Conservation (phyloP, 768 basidiomycete species). For the Pleurotus citrinopileatus region DNA sequence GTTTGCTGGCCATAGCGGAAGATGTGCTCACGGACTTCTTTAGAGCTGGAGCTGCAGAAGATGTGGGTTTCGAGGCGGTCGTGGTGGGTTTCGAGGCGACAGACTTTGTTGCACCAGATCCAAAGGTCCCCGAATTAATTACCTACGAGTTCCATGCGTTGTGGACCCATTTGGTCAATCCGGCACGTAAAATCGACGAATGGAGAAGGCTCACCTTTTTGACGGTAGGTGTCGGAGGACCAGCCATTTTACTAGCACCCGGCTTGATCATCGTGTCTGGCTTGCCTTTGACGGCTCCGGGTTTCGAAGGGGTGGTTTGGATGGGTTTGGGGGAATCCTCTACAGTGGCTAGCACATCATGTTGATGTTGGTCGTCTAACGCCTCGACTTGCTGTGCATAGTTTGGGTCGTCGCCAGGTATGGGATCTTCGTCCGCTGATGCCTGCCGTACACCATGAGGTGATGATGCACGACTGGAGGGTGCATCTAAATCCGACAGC, state of each 20-base stretch:
- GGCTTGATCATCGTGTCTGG: constrained; percentile 31
- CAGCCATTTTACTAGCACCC: constrained; percentile 40
- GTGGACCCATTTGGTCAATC: constrained; percentile 11
- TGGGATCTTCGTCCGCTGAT: constrained; percentile 17
- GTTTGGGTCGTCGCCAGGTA: constrained; percentile 16
- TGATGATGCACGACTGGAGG: constrained; percentile 12
- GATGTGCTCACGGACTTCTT: constrained; percentile 40
- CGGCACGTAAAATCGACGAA: constrained; percentile 9
- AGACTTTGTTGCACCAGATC: constrained; percentile 48
- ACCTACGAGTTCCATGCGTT: constrained; percentile 39
- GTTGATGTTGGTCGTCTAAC: constrained; percentile 14
- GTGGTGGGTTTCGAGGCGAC: constrained; percentile 19
- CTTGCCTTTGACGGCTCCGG: constrained; percentile 13
- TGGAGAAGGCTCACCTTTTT: constrained; percentile 54
- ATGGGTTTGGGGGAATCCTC: constrained; percentile 21
- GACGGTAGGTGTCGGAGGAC: constrained; percentile 51
- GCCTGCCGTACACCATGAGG: constrained; percentile 31
- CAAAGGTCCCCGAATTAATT: constrained; percentile 64
- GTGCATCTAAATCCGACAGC: constrained; percentile 15
- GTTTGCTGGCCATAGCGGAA: constrained; percentile 34
- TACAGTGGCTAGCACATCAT: constrained; percentile 10
- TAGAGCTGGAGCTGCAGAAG: constrained; percentile 31
- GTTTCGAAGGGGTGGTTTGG: constrained; percentile 17
- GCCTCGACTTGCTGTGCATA: constrained; percentile 10
- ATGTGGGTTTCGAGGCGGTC: constrained; percentile 13